Evolutionary conservation across 2,329 filamentous ascomycete genomes (phyloP).

Genomic region (Phialophora macrospora): DNA sequence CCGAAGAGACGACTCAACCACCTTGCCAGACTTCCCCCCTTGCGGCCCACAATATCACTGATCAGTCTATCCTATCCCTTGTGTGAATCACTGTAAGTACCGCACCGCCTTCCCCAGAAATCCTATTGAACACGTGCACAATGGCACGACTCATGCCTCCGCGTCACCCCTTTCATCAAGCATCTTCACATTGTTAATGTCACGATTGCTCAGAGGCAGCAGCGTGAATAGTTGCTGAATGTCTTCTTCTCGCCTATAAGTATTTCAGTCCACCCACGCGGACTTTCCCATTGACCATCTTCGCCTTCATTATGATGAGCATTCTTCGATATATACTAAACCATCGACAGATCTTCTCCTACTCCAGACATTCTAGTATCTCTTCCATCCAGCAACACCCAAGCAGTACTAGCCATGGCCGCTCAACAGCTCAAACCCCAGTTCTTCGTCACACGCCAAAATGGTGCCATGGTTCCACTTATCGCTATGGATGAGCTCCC

Average conservation of each 20-base stretch:
- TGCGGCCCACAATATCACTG: not conserved
- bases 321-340: conserved; percentile 10
- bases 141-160: not conserved
- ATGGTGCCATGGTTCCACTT: conserved; percentile 50
- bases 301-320: not conserved
- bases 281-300: not conserved
- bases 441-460: conserved; percentile 51
- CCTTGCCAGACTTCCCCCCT: not conserved
- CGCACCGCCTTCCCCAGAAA: not conserved
- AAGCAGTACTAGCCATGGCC: conserved; percentile 5
- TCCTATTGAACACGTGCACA: not conserved
- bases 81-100: conserved; percentile 3
- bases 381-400: not conserved
- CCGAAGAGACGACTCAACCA: not conserved
- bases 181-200: not conserved
- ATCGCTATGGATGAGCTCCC: conserved; percentile 55
- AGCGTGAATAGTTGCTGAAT: not conserved
- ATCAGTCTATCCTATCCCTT: not conserved
- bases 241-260: conserved; percentile 10
- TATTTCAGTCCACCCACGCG: not conserved
- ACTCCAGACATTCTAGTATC: not conserved
- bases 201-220: not conserved
- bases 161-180: not conserved
- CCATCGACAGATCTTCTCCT: not conserved
- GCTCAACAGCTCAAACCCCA: conserved; percentile 43